Conservation (phyloP, 805 yeast species). For the Hanseniaspora pseudoguilliermondii region DNA sequence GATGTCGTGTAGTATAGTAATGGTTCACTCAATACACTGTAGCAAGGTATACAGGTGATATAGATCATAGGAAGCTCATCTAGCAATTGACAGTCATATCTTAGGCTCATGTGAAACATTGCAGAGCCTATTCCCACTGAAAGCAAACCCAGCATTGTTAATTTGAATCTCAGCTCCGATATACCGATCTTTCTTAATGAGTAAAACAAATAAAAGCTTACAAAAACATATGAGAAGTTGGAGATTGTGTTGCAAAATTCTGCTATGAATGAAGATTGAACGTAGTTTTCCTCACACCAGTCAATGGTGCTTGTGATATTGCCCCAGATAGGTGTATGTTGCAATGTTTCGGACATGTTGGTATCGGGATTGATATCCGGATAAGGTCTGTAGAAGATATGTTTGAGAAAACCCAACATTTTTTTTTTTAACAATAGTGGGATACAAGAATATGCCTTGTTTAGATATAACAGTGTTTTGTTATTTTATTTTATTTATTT, state of each 20-base stretch:
- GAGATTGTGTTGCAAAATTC: slow-evolving; percentile 83
- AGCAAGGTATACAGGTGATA: slow-evolving; percentile 89
- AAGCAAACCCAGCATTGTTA: slow-evolving; percentile 67
- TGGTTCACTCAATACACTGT: slow-evolving; percentile 63
- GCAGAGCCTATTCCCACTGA: slow-evolving; percentile 89
- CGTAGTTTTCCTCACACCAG: slow-evolving; percentile 97
- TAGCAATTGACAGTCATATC: slow-evolving; percentile 76
- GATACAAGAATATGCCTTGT: too few relatives aligned
- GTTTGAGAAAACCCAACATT: not conserved
- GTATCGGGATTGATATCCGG: not conserved
- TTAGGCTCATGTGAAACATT: slow-evolving; percentile 91
- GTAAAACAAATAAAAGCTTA: slow-evolving; percentile 50
- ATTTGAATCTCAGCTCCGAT: slow-evolving; percentile 51
- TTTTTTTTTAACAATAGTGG: not conserved
- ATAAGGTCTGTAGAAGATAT: not conserved
- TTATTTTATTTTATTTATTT: too few relatives aligned
- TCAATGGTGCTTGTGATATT: slow-evolving; percentile 86
- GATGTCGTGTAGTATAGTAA: slow-evolving; percentile 16
- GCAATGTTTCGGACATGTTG: slow-evolving; percentile 39
- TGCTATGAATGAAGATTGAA: slow-evolving; percentile 72
- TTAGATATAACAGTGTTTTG: not conserved
- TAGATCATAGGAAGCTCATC: slow-evolving; percentile 98
- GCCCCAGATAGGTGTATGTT: slow-evolving; percentile 51
- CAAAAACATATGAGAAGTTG: slow-evolving; percentile 48
- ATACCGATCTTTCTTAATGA: slow-evolving; percentile 35